phyloP scores from a whole-genome alignment of 176 grass and related monocot species.

The Hyparrhenia diplandra region DNA sequence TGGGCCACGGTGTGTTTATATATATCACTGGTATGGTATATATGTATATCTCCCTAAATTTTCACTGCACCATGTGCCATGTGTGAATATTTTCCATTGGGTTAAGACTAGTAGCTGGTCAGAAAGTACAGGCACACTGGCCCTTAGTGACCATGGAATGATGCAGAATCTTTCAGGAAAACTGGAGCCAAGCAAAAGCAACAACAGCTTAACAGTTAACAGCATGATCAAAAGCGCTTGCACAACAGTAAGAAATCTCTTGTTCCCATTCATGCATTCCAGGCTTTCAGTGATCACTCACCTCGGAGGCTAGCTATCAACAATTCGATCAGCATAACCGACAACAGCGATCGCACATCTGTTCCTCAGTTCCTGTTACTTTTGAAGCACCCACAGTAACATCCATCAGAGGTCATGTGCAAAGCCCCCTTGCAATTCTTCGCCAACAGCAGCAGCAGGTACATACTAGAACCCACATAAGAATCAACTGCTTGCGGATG shows the following conservation, averaged over 20 bases:
- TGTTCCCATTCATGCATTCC: neutral
- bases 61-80: neutral
- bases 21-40: neutral
- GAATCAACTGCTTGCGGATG: neutral
- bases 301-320: neutral
- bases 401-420: constrained; percentile 9
- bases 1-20: neutral
- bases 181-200: constrained; percentile 27
- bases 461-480: neutral
- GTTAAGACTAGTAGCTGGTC: too few species aligned
- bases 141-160: constrained; percentile 13
- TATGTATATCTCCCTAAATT: neutral
- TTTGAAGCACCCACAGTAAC: neutral
- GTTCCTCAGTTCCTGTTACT: neutral
- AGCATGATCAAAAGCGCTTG: neutral
- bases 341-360: neutral
- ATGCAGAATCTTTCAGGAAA: constrained; percentile 33
- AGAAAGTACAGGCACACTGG: constrained; percentile 31
- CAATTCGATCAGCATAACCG: neutral
- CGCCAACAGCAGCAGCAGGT: neutral
- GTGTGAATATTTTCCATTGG: constrained; percentile 18
- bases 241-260: neutral
- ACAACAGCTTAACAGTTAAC: constrained; percentile 16
- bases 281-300: neutral
- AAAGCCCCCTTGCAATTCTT: neutral